A percentile compares a stretch with the other conserved stretches of the same genome.
Conservation (phyloP, 2,329 filamentous ascomycete species). For the Calonectria pteridis region DNA sequence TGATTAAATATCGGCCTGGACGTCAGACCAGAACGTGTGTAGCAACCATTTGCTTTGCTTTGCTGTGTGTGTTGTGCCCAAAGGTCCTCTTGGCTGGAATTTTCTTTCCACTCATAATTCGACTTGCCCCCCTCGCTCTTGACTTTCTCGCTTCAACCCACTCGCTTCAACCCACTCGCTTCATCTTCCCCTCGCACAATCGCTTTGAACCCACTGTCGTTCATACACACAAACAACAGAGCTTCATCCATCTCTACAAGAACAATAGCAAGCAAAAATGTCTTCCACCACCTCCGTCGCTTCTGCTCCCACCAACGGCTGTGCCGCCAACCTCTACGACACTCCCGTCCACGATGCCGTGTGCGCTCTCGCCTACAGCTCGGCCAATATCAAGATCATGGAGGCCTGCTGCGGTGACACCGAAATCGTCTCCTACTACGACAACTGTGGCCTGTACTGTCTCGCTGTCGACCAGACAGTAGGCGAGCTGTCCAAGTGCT, state of each 20-base stretch:
- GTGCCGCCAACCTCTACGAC: constrained; percentile 50
- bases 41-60: constrained; percentile 5
- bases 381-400: constrained; percentile 58
- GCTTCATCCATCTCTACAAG: background rate
- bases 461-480: constrained; percentile 49
- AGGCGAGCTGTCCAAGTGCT: constrained; percentile 50
- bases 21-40: constrained; percentile 12
- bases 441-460: constrained; percentile 65
- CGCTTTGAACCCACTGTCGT: background rate
- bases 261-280: constrained; percentile 35
- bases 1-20: constrained; percentile 19
- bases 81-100: background rate
- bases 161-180: background rate
- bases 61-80: background rate
- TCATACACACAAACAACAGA: background rate
- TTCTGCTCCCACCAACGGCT: constrained; percentile 27
- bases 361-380: constrained; percentile 57
- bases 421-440: constrained; percentile 58
- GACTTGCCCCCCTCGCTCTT: background rate
- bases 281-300: constrained; percentile 35
- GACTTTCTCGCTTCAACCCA: background rate
- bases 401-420: constrained; percentile 59
- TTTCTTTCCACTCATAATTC: background rate
- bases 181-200: background rate
- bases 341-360: constrained; percentile 58